Percentiles rank a stretch among this genome's conserved stretches.
Evolutionary conservation across 2,329 filamentous ascomycete genomes (phyloP).

Genomic region (Phaeosphaeria sp.): DNA sequence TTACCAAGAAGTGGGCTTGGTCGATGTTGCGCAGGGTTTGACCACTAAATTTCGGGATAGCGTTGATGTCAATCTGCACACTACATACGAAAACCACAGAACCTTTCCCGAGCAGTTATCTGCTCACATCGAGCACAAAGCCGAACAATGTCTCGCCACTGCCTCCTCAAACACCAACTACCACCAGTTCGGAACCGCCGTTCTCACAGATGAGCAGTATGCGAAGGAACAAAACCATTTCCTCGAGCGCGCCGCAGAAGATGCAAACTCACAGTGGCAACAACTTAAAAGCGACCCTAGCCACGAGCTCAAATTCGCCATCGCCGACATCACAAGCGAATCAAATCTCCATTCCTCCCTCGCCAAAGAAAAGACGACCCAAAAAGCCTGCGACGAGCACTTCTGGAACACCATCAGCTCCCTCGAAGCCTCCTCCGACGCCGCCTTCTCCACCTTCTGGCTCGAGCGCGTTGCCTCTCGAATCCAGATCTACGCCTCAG

Average conservation of each 20-base stretch:
- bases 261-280: conserved; percentile 35
- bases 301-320: conserved; percentile 32
- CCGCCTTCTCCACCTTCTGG: conserved; percentile 42
- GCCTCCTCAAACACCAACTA: conserved; percentile 7
- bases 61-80: background rate
- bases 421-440: conserved; percentile 38
- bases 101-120: conserved; percentile 17
- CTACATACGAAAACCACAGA: background rate
- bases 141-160: conserved; percentile 19
- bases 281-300: conserved; percentile 21
- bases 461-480: conserved; percentile 36
- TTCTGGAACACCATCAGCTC: conserved; percentile 33
- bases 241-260: conserved; percentile 17
- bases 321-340: conserved; percentile 19
- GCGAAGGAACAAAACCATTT: conserved; percentile 18
- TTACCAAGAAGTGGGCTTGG: conserved; percentile 16
- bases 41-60: too few relatives aligned
- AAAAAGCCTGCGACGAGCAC: conserved; percentile 27
- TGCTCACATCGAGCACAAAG: conserved; percentile 9
- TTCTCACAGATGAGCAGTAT: conserved; percentile 23
- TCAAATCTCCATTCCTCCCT: conserved; percentile 21
- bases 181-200: conserved; percentile 19
- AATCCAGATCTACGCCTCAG: conserved; percentile 32
- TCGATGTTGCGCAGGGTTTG: conserved; percentile 20
- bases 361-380: conserved; percentile 22